Evolutionary conservation across 208 protist species (phyloP).

Genomic region (Leishmania tarentolae): DNA sequence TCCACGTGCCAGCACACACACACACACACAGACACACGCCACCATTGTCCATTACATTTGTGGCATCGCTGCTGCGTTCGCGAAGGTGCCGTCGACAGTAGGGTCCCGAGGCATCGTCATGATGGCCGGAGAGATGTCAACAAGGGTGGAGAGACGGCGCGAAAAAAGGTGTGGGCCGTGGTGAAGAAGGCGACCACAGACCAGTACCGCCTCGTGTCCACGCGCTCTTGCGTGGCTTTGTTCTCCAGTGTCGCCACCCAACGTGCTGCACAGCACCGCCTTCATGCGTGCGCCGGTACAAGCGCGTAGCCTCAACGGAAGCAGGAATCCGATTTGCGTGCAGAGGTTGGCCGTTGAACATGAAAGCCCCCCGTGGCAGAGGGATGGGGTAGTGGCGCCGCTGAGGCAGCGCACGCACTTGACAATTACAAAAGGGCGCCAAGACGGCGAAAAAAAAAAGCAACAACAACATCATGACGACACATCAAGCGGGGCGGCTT

Average conservation of each 20-base stretch:
- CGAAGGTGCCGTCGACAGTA: not conserved
- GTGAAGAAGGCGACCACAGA: not conserved
- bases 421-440: not conserved
- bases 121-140: not conserved
- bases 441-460: not conserved
- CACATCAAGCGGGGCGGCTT: no score
- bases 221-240: not conserved
- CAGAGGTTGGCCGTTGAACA: not conserved
- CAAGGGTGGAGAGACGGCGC: not conserved
- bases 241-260: not conserved
- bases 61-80: no score
- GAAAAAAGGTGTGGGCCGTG: not conserved
- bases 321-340: not conserved
- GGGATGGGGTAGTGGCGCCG: not conserved
- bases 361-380: not conserved
- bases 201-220: not conserved
- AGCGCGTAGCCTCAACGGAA: not conserved
- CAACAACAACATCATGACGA: not conserved
- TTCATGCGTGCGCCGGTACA: not conserved
- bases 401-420: not conserved
- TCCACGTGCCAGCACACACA: not conserved
- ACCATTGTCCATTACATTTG: no score
- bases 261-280: not conserved
- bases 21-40: no score
- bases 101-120: not conserved